Percentiles rank a stretch among this genome's conserved stretches.
These are phyloP conservation scores for Scytalidium lignicola DNA, from an alignment of 2,329 filamentous ascomycete species.

Conservation along the genomic window DNA sequence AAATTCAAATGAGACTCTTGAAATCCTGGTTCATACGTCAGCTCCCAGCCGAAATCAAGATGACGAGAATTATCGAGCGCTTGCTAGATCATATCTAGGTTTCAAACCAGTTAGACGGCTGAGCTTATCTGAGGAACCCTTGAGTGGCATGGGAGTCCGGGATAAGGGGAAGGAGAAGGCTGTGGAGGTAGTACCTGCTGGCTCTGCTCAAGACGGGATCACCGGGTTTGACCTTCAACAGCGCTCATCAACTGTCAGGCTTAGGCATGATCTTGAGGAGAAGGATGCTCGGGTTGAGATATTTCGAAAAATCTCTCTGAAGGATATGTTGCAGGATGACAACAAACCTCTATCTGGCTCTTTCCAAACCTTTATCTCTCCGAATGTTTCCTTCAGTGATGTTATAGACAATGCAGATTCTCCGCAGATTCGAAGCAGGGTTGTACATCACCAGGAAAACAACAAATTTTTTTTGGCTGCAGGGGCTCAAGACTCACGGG, in stretches of 20 bases:
- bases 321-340: not conserved
- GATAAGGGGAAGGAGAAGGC: conserved; percentile 25
- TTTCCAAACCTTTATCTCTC: conserved; percentile 6
- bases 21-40: conserved; percentile 27
- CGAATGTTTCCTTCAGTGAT: conserved; percentile 22
- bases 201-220: not conserved
- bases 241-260: too few species aligned
- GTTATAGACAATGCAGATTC: conserved; percentile 24
- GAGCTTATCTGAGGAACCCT: conserved; percentile 4
- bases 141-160: not conserved
- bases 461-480: not conserved
- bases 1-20: conserved; percentile 18
- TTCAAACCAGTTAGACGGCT: conserved; percentile 18
- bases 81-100: conserved; percentile 24
- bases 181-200: not conserved
- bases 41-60: conserved; percentile 26
- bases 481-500: conserved; percentile 30
- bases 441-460: conserved; percentile 1
- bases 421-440: conserved; percentile 15
- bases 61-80: conserved; percentile 25
- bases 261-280: too few species aligned
- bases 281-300: not conserved
- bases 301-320: not conserved
- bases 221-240: too few species aligned
- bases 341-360: not conserved